Evolutionary conservation across 208 protist genomes (phyloP).

Genomic region (Angomonas desouzai): DNA sequence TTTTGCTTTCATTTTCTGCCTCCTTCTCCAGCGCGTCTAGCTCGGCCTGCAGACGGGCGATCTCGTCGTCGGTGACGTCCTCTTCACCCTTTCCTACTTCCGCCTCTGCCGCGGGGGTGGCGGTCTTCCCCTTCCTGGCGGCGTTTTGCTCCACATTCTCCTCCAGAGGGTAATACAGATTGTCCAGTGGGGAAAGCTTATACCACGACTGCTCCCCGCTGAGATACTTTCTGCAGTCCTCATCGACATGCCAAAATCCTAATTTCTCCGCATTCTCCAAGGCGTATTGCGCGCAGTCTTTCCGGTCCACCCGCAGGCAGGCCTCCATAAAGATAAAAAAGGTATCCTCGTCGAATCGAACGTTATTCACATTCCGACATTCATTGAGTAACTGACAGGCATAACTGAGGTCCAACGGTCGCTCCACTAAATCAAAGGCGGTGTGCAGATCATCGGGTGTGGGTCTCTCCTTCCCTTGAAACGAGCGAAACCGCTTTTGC

Average conservation of each 20-base stretch:
- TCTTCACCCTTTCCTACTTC: slow-evolving; percentile 8
- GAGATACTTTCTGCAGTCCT: slow-evolving; percentile 77
- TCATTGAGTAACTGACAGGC: slow-evolving; percentile 81
- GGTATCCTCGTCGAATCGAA: slow-evolving; percentile 64
- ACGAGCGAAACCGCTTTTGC: slow-evolving; percentile 79
- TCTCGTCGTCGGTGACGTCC: slow-evolving; percentile 49
- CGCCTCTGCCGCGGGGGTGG: slow-evolving; percentile 7
- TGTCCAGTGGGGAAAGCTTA: slow-evolving; percentile 63
- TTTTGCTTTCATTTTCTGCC: not conserved
- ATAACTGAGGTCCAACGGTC: slow-evolving; percentile 89
- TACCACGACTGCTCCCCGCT: slow-evolving; percentile 83
- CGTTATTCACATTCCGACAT: slow-evolving; percentile 82
- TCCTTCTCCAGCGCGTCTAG: slow-evolving; percentile 70
- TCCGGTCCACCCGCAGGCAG: slow-evolving; percentile 82
- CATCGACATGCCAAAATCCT: slow-evolving; percentile 83
- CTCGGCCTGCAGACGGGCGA: slow-evolving; percentile 80
- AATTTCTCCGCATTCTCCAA: slow-evolving; percentile 72
- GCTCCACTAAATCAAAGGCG: slow-evolving; percentile 85
- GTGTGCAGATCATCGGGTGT: slow-evolving; percentile 86
- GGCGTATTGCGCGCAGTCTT: slow-evolving; percentile 80
- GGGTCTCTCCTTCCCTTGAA: slow-evolving; percentile 74
- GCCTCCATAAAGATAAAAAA: slow-evolving; percentile 88
- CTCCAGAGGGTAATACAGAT: slow-evolving; percentile 77
- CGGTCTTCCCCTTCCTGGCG: not conserved
- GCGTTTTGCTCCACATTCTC: slow-evolving; percentile 77